Conservation (phyloP, 2,329 filamentous ascomycete species). For the Lanzia echinophila region DNA sequence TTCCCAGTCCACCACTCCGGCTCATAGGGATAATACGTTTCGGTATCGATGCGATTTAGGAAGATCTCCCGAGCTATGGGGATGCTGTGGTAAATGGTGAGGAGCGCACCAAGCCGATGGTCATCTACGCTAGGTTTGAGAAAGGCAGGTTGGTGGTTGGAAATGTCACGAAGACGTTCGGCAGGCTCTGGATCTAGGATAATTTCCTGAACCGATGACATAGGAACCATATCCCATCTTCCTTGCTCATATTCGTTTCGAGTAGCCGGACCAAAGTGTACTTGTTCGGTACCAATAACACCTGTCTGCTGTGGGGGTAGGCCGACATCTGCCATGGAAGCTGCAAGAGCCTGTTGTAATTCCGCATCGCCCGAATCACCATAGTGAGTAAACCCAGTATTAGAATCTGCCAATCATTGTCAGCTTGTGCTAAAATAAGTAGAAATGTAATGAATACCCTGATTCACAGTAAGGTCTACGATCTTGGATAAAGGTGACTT, state of each 20-base stretch:
- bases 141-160: conserved; percentile 43
- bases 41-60: conserved; percentile 37
- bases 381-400: conserved; percentile 19
- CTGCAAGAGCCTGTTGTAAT: conserved; percentile 48
- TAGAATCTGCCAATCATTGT: conserved; percentile 17
- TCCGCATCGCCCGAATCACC: conserved; percentile 41
- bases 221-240: conserved; percentile 53
- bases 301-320: conserved; percentile 45
- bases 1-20: conserved; percentile 57
- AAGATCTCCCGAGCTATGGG: conserved; percentile 51
- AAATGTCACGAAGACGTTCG: conserved; percentile 37
- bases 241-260: conserved; percentile 47
- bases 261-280: conserved; percentile 54
- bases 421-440: neutral
- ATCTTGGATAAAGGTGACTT: conserved; percentile 50
- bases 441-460: conserved; percentile 13
- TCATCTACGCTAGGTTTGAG: conserved; percentile 37
- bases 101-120: conserved; percentile 42
- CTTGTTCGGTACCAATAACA: conserved; percentile 35
- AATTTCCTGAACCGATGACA: conserved; percentile 27
- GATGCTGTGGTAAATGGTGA: conserved; percentile 55
- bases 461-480: conserved; percentile 41
- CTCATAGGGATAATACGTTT: conserved; percentile 47
- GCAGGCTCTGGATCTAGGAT: conserved; percentile 32
- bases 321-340: conserved; percentile 48